These are phyloP conservation scores for Penicillium argentinense DNA, from an alignment of 495 filamentous ascomycete species.

Conservation along the genomic window DNA sequence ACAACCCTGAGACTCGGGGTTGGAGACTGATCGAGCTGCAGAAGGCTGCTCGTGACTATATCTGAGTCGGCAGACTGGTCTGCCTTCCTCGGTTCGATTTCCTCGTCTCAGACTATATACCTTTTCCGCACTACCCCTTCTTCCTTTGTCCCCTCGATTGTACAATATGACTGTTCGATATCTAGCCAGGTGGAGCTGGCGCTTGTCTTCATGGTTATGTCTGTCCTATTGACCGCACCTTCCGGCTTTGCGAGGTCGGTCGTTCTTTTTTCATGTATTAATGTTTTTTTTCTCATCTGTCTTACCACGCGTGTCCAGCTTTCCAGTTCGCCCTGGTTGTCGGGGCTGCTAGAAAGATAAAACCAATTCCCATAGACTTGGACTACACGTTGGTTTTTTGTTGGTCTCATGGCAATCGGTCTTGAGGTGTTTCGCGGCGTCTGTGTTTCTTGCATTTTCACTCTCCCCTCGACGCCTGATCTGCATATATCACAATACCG, in stretches of 20 bases:
- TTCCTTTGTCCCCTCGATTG: slow-evolving; percentile 26
- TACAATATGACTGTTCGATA: slow-evolving; percentile 45
- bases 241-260: slow-evolving; percentile 19
- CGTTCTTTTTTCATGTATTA: slow-evolving; percentile 31
- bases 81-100: background rate
- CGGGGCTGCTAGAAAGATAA: slow-evolving; percentile 6
- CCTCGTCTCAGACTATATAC: slow-evolving; percentile 5
- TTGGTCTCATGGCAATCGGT: slow-evolving; percentile 28
- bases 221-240: slow-evolving; percentile 29
- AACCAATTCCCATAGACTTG: slow-evolving; percentile 22
- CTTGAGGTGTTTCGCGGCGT: slow-evolving; percentile 34
- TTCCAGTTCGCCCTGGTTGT: background rate
- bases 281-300: slow-evolving; percentile 20
- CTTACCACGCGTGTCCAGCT: slow-evolving; percentile 10
- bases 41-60: slow-evolving; percentile 96
- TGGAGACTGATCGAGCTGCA: slow-evolving; percentile 98
- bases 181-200: slow-evolving; percentile 40
- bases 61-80: slow-evolving; percentile 47
- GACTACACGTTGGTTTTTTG: slow-evolving; percentile 19
- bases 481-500: too few species aligned
- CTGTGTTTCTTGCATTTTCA: slow-evolving; percentile 31
- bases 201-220: slow-evolving; percentile 31
- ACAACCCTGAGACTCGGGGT: slow-evolving; percentile 91
- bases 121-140: background rate
- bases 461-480: slow-evolving; percentile 36